A percentile compares a stretch with the other conserved stretches of the same genome.
Evolutionary conservation across 371 early-diverging fungal genomes (phyloP).

Genomic region (Agmasoma carcini): DNA sequence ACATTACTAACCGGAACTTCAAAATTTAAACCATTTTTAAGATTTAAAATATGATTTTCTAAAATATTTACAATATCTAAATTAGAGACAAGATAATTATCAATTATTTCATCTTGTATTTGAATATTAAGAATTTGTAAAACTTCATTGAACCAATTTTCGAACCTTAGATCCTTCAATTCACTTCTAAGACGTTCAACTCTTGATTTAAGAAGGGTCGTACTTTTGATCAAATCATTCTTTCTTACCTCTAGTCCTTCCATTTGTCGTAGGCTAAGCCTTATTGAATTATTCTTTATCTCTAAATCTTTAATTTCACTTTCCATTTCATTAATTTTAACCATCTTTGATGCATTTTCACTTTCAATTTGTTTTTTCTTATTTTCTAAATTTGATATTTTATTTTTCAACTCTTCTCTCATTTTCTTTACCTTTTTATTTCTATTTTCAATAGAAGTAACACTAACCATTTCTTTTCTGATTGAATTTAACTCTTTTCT

Average conservation of each 20-base stretch:
- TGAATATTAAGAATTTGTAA: too few relatives aligned
- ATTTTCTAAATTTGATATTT: slow-evolving; percentile 33
- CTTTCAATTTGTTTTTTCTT: slow-evolving; percentile 26
- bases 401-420: slow-evolving; percentile 55
- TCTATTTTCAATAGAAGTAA: slow-evolving; percentile 46
- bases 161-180: slow-evolving; percentile 56
- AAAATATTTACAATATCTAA: not conserved
- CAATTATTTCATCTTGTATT: not conserved
- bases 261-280: slow-evolving; percentile 21
- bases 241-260: slow-evolving; percentile 34
- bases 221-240: slow-evolving; percentile 20
- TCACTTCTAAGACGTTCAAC: slow-evolving; percentile 28
- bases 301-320: slow-evolving; percentile 37
- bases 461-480: slow-evolving; percentile 15
- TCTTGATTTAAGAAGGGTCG: slow-evolving; percentile 10
- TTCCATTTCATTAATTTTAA: slow-evolving; percentile 17
- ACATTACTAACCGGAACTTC: too few relatives aligned
- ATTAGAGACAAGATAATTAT: not conserved
- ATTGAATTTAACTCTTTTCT: slow-evolving; percentile 6
- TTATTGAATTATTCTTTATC: slow-evolving; percentile 45
- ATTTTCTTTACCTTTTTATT: slow-evolving; percentile 54
- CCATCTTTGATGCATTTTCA: slow-evolving; percentile 39
- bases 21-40: not conserved
- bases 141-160: too few relatives aligned
- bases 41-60: not conserved